phyloP scores from a whole-genome alignment of 2,329 filamentous ascomycete genomes.

The Penicillium sp. region DNA sequence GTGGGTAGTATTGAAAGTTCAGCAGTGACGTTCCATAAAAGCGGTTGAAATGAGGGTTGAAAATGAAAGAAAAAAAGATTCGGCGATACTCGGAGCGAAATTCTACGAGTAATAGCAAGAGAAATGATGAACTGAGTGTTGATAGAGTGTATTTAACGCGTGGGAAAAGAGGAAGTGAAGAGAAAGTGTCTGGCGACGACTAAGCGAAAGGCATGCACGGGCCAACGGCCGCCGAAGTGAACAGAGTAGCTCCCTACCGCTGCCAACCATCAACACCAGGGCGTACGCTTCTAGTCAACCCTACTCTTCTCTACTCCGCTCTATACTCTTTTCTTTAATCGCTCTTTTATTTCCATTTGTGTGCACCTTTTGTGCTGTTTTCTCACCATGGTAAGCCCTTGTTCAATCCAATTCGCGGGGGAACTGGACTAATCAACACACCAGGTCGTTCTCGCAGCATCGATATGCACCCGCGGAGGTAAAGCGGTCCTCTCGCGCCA shows the following conservation, averaged over 20 bases:
- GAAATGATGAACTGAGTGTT: not conserved
- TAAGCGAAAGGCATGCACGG: constrained; percentile 42
- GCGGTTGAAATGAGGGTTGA: not conserved
- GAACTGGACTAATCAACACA: constrained; percentile 21
- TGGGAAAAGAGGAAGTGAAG: constrained; percentile 10
- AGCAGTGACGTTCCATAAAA: constrained; percentile 11
- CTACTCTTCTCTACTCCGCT: constrained; percentile 5
- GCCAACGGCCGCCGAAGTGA: constrained; percentile 37
- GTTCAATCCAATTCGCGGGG: not conserved
- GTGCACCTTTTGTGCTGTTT: not conserved
- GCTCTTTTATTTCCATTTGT: not conserved
- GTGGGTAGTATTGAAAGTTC: constrained; percentile 19
- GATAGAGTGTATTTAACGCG: not conserved
- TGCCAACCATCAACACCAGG: constrained; percentile 14
- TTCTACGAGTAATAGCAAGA: not conserved
- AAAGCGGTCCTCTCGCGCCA: constrained; percentile 97
- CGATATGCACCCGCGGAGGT: constrained; percentile 96
- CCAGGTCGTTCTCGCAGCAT: constrained; percentile 96
- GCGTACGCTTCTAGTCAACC: constrained; percentile 20
- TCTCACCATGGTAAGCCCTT: constrained; percentile 29
- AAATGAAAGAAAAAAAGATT: not conserved
- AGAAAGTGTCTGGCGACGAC: constrained; percentile 16
- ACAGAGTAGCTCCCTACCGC: constrained; percentile 38
- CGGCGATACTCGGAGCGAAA: not conserved
- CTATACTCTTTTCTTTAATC: not conserved